phyloP scores from a whole-genome alignment of 2,329 filamentous ascomycete genomes.

The Tolypocladium inflatum region DNA sequence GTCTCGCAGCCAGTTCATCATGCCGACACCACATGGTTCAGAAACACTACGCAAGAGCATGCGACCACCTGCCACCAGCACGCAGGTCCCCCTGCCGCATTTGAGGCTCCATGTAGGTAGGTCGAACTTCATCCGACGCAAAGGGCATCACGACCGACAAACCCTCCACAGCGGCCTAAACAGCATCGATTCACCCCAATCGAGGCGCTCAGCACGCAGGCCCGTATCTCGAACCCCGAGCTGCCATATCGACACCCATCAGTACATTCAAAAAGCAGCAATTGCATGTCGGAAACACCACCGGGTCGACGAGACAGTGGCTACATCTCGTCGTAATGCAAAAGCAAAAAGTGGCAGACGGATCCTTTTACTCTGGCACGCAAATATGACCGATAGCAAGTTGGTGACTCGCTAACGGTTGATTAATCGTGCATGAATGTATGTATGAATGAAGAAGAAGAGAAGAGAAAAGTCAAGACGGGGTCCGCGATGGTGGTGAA shows the following conservation, averaged over 20 bases:
- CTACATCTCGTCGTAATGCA: constrained; percentile 8
- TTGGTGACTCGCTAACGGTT: constrained; percentile 43
- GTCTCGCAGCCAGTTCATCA: background rate
- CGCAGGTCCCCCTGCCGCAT: background rate
- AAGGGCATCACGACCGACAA: background rate
- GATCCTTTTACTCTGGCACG: constrained; percentile 41
- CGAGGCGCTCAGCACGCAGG: background rate
- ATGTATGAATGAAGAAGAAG: constrained; percentile 31
- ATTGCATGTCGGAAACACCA: constrained; percentile 20
- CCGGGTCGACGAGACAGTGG: constrained; percentile 14
- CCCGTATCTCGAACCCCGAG: background rate
- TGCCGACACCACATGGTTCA: background rate
- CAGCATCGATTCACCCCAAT: background rate
- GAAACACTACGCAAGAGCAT: background rate
- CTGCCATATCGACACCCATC: background rate
- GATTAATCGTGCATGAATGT: constrained; percentile 47
- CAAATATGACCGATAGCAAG: constrained; percentile 51
- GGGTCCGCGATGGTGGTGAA: background rate
- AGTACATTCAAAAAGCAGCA: background rate
- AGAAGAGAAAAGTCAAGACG: constrained; percentile 8
- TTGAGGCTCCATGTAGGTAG: background rate
- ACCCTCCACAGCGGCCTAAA: background rate
- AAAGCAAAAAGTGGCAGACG: constrained; percentile 14
- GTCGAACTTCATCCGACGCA: background rate
- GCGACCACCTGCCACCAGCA: background rate